Base-by-base conservation (phyloP, 306 rosid genomes). In the Hippophae tibetana region DNA sequence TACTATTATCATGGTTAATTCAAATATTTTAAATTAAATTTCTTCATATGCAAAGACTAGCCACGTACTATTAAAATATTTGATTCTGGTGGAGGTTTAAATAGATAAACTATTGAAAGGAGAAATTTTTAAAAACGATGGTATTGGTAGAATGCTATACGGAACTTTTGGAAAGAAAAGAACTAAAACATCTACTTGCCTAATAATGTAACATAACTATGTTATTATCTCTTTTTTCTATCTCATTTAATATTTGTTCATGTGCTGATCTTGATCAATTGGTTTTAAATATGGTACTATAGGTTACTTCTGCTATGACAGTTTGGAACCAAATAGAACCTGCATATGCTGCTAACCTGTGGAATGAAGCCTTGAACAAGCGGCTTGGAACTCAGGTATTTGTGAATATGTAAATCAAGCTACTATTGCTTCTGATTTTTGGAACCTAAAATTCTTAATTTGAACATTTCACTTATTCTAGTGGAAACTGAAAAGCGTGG, bases 301-400 rank as follows among this genome's bases (percentile, higher is more conserved):
- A 93, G 99, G 90, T 93, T 84, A 97, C 99, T 66, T 93, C 97
- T 43, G 87, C 76, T 40, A 93, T 93, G 99, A 88, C 97, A 60
- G 83, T 93, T 66, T 93, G 99, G 99, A 84, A 72, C 78, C 95
- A 79, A 58, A 63, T 93, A 46, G 72, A 86, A 84, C 97, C 99
- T 57, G 76, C 72, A 58, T 89, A 88, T 79, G 99, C 99, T 51
- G 85, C 90, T 58, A 88, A 84, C 67, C 69, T 93, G 89, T 93
- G 99, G 97, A 93, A 86, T 64, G 99, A 93, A 80, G 99, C 99
- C 72, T 74, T 93, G 81, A 93, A 93, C 84, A 93, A 70, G 76
- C 79, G 99, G 58, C 95, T 93, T 69, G 90, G 81, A 70, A 93
- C 90, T 61, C 46, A 93, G 69, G 98, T 92, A 66, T 38, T 18